These are phyloP conservation scores for Diaporthe humulicola DNA, from an alignment of 2,329 filamentous ascomycete genomes.

Conservation along the genomic window DNA sequence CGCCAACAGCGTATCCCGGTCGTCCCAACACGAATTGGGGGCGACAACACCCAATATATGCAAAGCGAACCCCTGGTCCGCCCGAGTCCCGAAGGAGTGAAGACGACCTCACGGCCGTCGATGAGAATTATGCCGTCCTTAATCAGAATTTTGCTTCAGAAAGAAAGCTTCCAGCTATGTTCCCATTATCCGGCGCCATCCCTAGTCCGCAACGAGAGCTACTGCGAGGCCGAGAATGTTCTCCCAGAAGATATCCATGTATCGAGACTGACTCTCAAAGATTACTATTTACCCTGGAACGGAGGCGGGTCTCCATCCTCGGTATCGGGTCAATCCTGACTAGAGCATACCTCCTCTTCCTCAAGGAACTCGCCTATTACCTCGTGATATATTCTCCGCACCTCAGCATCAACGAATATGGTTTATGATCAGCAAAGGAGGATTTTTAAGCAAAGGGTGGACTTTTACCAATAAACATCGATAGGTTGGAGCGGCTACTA, in stretches of 20 bases:
- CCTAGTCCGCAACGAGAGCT: neutral
- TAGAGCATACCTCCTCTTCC: neutral
- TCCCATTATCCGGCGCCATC: neutral
- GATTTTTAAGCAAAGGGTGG: neutral
- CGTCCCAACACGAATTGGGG: neutral
- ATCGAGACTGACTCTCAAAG: neutral
- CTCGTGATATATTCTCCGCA: neutral
- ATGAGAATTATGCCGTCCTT: slow-evolving; percentile 14
- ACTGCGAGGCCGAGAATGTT: neutral
- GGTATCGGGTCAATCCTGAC: neutral
- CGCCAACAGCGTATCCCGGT: neutral
- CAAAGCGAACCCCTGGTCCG: neutral
- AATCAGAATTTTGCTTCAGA: neutral
- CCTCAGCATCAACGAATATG: neutral
- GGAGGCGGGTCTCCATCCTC: neutral
- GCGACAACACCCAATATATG: slow-evolving; percentile 12
- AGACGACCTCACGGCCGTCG: neutral
- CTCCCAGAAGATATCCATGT: neutral
- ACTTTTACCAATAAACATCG: neutral
- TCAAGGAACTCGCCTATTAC: neutral
- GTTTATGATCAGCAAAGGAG: neutral
- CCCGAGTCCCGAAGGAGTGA: neutral
- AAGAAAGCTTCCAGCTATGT: neutral
- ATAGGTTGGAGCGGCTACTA: neutral
- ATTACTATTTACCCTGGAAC: neutral